phyloP scores from a whole-genome alignment of 768 basidiomycete species.

The Mrakia frigida region DNA sequence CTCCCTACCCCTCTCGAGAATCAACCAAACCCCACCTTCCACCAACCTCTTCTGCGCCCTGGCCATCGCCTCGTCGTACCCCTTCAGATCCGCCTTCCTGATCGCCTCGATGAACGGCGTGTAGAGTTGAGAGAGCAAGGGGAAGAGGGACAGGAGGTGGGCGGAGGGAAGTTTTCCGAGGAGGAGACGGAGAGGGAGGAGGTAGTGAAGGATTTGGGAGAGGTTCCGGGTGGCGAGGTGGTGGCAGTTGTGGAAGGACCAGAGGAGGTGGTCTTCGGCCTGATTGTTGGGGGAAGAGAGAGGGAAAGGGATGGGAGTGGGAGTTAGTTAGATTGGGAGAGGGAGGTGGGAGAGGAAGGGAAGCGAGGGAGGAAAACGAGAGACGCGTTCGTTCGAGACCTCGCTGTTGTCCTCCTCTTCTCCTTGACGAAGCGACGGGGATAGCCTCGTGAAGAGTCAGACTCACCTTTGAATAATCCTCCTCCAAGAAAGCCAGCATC shows the following conservation, averaged over 20 bases:
- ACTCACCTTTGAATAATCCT: constrained; percentile 74
- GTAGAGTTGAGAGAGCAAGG: constrained; percentile 66
- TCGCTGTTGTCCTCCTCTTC: neutral
- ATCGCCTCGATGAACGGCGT: constrained; percentile 76
- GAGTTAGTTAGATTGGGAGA: neutral
- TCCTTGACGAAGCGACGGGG: too few relatives aligned
- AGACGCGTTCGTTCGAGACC: neutral
- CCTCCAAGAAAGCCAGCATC: constrained; percentile 87
- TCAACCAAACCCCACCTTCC: constrained; percentile 79
- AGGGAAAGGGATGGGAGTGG: neutral
- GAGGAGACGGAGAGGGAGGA: constrained; percentile 82
- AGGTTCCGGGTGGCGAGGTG: constrained; percentile 65
- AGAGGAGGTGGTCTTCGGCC: constrained; percentile 80
- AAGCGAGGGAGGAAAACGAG: neutral
- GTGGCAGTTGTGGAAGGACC: constrained; percentile 81
- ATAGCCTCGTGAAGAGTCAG: neutral
- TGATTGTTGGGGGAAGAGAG: constrained; percentile 39
- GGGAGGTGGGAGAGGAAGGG: neutral
- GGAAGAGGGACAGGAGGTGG: constrained; percentile 66
- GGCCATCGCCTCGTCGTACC: constrained; percentile 70
- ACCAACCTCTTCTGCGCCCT: constrained; percentile 67
- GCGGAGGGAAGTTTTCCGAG: constrained; percentile 77
- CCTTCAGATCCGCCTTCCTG: constrained; percentile 64
- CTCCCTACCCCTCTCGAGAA: constrained; percentile 81
- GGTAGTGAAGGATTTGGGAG: constrained; percentile 82